Percentiles rank a stretch among this genome's conserved stretches.
phyloP scores from a whole-genome alignment of 495 filamentous ascomycete genomes.

The Xylaria nigripes region DNA sequence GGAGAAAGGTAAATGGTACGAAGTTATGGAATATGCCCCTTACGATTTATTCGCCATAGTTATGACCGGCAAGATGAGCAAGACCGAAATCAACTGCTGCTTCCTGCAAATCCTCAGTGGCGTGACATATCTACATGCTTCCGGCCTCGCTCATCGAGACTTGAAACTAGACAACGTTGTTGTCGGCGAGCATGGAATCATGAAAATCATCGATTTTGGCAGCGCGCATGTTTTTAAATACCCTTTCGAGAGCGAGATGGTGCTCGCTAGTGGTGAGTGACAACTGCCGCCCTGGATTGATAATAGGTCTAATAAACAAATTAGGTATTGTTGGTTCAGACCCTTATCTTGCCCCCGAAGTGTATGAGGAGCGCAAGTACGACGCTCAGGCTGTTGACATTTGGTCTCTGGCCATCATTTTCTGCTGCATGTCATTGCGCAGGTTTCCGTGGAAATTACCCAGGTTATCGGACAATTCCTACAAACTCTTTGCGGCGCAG shows the following conservation, averaged over 20 bases:
- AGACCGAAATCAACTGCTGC: conserved; percentile 81
- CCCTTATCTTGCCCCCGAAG: conserved; percentile 93
- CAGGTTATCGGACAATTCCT: conserved; percentile 85
- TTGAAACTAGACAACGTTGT: conserved; percentile 98
- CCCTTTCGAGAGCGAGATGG: conserved; percentile 90
- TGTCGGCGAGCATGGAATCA: conserved; percentile 93
- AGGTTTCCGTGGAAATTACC: conserved; percentile 98
- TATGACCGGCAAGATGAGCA: conserved; percentile 97
- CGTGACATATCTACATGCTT: conserved; percentile 94
- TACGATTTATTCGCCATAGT: conserved; percentile 96
- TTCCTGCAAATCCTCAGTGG: conserved; percentile 94
- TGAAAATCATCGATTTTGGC: conserved; percentile 99
- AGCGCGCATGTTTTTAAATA: conserved; percentile 95
- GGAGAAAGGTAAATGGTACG: conserved; percentile 93
- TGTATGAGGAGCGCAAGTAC: conserved; percentile 90
- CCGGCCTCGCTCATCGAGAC: conserved; percentile 93
- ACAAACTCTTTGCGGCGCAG: conserved; percentile 77
- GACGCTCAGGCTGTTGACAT: conserved; percentile 91
- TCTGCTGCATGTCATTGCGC: conserved; percentile 95
- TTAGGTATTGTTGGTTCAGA: conserved; percentile 94
- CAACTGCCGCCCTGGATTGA: neutral
- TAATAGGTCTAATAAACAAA: neutral
- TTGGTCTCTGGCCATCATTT: conserved; percentile 97
- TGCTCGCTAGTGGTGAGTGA: conserved; percentile 72
- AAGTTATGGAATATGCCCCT: conserved; percentile 99